Evolutionary conservation across 257 asterid species (phyloP), one percentile per base, ranked within the genome.

Genomic region (Salvia splendens): DNA sequence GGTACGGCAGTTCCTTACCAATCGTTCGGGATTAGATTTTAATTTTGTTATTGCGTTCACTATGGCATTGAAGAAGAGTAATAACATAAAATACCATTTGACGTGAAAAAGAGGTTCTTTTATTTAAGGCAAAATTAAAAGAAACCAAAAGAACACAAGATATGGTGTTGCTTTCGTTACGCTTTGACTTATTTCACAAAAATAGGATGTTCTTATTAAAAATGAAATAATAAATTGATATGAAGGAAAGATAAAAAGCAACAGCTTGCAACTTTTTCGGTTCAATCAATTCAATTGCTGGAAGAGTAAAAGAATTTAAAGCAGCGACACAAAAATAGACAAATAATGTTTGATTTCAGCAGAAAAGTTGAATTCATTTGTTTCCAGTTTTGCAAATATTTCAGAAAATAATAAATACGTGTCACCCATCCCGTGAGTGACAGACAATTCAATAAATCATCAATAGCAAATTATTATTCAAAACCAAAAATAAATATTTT

Each of bases 371-470:
- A 51, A 38, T 38, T 35, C 36, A 66, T 10, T 51, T 17, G 1
- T 38, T 66, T 66, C 52, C 52, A 16, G 17, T 16, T 52, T 12
- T 7, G 60, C 58, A 51, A 52, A 36, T 66, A 52, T 17, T 66
- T 53, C 52, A 20, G 48, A 52, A 40, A 67, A 52, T 51, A 51
- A 52, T 38, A 52, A 52, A 38, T 66, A 52, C 35, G 20, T n/a
- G 5, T 42, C 49, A 54, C 61, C 50, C 73, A 74, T 46, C 14
- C 49, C 60, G 14, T 48, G 68, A 56, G 65, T 41, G 24, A 50
- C 46, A 15, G 73, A 73, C 78, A 74, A 67, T 15, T 51, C 70
- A 51, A 61, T 24, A n/a, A 45, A 43, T 53, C 28, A 50, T 24
- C 30, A 24, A 24, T 24, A 10, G 40, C 60, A 53, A 63, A 45